A percentile compares a stretch with the other conserved stretches of the same genome.
These are phyloP conservation scores for Crucibulum laeve DNA, from an alignment of 768 basidiomycete species.

Conservation along the genomic window DNA sequence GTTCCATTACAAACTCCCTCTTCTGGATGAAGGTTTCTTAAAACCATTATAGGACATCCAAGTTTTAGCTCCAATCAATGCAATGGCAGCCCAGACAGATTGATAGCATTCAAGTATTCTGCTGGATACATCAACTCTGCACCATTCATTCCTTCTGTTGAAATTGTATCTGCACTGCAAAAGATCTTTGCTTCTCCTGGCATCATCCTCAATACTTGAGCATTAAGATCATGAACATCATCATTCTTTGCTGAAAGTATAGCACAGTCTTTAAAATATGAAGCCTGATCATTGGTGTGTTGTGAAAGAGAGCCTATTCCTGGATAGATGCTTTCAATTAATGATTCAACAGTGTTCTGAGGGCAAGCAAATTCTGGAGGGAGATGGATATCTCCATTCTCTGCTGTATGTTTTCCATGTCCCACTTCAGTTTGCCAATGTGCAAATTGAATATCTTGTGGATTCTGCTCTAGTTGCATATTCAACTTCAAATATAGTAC, in stretches of 20 bases:
- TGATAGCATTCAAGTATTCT: conserved; percentile 36
- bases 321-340: conserved; percentile 15
- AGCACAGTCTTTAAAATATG: conserved; percentile 27
- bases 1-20: conserved; percentile 37
- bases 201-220: conserved; percentile 16
- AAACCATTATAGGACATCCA: conserved; percentile 34
- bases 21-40: conserved; percentile 34
- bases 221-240: conserved; percentile 32
- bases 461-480: conserved; percentile 25
- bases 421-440: conserved; percentile 11
- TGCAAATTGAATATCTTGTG: conserved; percentile 5
- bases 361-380: conserved; percentile 6
- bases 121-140: conserved; percentile 21
- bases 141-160: conserved; percentile 7
- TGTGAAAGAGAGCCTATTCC: conserved; percentile 1
- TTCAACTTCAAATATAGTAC: conserved; percentile 29
- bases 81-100: conserved; percentile 33
- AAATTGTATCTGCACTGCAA: conserved; percentile 24
- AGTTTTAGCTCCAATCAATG: conserved; percentile 25
- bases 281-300: conserved; percentile 7
- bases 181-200: conserved; percentile 15
- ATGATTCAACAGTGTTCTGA: conserved; percentile 5
- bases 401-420: conserved; percentile 5
- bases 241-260: conserved; percentile 31
- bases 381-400: conserved; percentile 3